Evolutionary conservation across 805 yeast species (phyloP).

Genomic region (Metschnikowia koreensis): DNA sequence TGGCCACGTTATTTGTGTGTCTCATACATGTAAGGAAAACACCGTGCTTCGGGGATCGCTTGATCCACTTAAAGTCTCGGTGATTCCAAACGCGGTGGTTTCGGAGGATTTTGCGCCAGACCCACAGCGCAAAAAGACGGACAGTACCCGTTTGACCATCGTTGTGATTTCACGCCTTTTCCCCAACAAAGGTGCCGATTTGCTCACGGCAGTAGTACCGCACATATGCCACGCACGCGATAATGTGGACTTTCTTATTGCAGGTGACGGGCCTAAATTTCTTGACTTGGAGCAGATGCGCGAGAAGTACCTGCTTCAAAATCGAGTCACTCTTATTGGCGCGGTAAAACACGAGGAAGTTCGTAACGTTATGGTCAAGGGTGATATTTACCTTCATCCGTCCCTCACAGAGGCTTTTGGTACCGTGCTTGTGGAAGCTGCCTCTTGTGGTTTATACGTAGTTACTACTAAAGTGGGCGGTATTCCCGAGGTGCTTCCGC

Average conservation of each 20-base stretch:
- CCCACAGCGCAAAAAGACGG: conserved; percentile 13
- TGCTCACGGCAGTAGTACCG: conserved; percentile 82
- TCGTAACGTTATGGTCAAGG: conserved; percentile 86
- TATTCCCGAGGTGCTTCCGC: conserved; percentile 92
- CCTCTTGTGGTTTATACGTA: conserved; percentile 88
- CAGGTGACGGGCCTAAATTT: conserved; percentile 97
- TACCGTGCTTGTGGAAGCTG: conserved; percentile 95
- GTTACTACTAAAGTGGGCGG: conserved; percentile 98
- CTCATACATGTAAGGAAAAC: conserved; percentile 94
- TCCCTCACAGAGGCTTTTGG: conserved; percentile 97
- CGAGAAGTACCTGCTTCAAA: conserved; percentile 80
- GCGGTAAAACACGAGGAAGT: conserved; percentile 90
- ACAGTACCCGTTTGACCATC: conserved; percentile 54
- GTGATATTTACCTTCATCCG: conserved; percentile 92
- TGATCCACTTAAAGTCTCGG: conserved; percentile 76
- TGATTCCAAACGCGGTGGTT: conserved; percentile 94
- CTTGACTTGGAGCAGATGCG: conserved; percentile 94
- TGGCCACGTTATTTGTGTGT: conserved; percentile 94
- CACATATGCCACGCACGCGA: conserved; percentile 63
- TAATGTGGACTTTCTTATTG: conserved; percentile 76
- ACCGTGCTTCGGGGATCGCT: conserved; percentile 84
- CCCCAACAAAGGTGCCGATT: conserved; percentile 95
- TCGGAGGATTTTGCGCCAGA: conserved; percentile 72
- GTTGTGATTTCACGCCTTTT: conserved; percentile 89
- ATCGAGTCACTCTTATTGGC: conserved; percentile 81